A percentile compares a stretch with the other conserved stretches of the same genome.
Conservation (phyloP, 2,329 filamentous ascomycete genomes). For the Cytospora chrysosperma region DNA sequence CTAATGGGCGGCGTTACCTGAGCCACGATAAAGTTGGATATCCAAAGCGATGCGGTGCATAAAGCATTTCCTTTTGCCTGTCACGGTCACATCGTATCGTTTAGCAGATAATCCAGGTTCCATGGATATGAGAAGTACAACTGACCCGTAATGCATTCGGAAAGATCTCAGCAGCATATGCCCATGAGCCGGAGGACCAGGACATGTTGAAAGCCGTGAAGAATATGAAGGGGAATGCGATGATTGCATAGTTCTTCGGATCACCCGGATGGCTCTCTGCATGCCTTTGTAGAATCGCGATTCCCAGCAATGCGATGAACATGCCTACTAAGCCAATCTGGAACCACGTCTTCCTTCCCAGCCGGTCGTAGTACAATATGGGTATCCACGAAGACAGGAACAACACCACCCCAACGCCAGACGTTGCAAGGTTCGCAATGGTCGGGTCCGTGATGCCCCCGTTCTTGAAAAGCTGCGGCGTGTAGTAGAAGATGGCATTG, state of each 20-base stretch:
- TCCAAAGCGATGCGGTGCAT: slow-evolving; percentile 33
- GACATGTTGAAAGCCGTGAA: slow-evolving; percentile 35
- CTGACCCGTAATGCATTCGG: slow-evolving; percentile 32
- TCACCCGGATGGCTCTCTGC: slow-evolving; percentile 30
- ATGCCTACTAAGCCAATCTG: slow-evolving; percentile 33
- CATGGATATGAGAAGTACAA: background rate
- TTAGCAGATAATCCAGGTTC: background rate
- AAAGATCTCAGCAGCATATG: slow-evolving; percentile 35
- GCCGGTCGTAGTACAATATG: slow-evolving; percentile 33
- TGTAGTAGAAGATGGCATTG: slow-evolving; percentile 35
- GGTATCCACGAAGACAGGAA: slow-evolving; percentile 34
- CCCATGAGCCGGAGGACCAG: slow-evolving; percentile 34
- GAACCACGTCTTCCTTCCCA: slow-evolving; percentile 34
- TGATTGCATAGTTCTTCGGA: slow-evolving; percentile 31
- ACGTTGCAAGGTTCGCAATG: slow-evolving; percentile 32
- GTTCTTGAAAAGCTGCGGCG: slow-evolving; percentile 30
- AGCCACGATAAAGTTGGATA: slow-evolving; percentile 33
- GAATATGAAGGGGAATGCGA: slow-evolving; percentile 33
- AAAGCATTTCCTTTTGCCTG: slow-evolving; percentile 33
- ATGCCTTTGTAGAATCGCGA: slow-evolving; percentile 32
- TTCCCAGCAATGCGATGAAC: slow-evolving; percentile 31
- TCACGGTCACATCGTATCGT: background rate
- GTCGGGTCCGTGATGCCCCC: slow-evolving; percentile 54
- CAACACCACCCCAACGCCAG: slow-evolving; percentile 31
- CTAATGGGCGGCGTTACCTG: slow-evolving; percentile 29